These are phyloP conservation scores for Kodamaea sagamina DNA, from an alignment of 805 yeast genomes.

Conservation along the genomic window DNA sequence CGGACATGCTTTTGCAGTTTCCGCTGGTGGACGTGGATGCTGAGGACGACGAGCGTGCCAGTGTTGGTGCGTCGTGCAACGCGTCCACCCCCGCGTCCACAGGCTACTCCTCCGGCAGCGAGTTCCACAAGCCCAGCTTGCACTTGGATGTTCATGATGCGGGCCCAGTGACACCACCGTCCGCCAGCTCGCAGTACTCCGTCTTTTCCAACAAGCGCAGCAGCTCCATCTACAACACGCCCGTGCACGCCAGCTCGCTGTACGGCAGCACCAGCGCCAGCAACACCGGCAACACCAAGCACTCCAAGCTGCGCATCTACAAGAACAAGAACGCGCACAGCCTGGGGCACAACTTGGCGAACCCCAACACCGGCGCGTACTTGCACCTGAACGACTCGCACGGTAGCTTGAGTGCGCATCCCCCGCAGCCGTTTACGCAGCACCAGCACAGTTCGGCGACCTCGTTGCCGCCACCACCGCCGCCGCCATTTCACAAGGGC, in stretches of 20 bases:
- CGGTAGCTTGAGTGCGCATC: slow-evolving; percentile 9
- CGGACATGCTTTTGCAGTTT: slow-evolving; percentile 30
- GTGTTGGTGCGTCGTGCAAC: background rate
- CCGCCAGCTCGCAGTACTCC: slow-evolving; percentile 43
- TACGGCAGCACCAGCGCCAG: slow-evolving; percentile 9
- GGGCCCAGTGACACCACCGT: slow-evolving; percentile 42
- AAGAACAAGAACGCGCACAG: slow-evolving; percentile 8
- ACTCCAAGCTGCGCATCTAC: slow-evolving; percentile 16
- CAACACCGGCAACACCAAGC: slow-evolving; percentile 6
- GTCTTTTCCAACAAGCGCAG: slow-evolving; percentile 34
- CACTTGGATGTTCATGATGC: slow-evolving; percentile 1
- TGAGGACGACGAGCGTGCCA: slow-evolving; percentile 6
- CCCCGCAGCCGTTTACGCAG: slow-evolving; percentile 7
- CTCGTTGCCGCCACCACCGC: slow-evolving; percentile 12
- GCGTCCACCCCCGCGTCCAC: background rate
- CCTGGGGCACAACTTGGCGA: slow-evolving; percentile 1
- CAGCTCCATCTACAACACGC: slow-evolving; percentile 25
- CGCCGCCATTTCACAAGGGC: slow-evolving; percentile 11
- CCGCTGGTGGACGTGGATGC: slow-evolving; percentile 18
- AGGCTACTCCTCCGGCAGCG: slow-evolving; percentile 9
- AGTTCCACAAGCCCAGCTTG: slow-evolving; percentile 8
- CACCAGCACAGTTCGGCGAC: slow-evolving; percentile 8
- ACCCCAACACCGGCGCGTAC: slow-evolving; percentile 4
- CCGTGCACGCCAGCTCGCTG: slow-evolving; percentile 22
- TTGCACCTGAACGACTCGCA: slow-evolving; percentile 10